Base-by-base conservation (phyloP, 2,329 filamentous ascomycete genomes). In the Geosmithia putterillii region DNA sequence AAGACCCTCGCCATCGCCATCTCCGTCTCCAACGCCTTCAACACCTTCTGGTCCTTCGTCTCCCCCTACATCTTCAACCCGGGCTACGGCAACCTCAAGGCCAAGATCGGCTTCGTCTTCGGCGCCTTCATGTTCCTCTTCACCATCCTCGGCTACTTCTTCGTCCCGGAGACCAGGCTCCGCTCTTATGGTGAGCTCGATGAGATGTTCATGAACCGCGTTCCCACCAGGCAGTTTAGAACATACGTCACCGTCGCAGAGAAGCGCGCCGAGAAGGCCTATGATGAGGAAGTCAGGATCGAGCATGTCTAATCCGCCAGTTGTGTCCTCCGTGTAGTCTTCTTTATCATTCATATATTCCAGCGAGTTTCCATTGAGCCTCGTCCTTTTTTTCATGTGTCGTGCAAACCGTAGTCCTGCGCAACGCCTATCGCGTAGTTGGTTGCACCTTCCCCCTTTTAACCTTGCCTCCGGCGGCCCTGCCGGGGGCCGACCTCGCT, bases 101-200 rank as follows among this genome's bases (percentile, higher is more conserved):
- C 40, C 14, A 48, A 48, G 44, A 45, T 46, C 19, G 46, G 47
- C 20, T 49, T 42, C 46, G 38, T 49, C 18, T 49, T 46, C 35
- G 47, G 46, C 14, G 46, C 39, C 2, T 43, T 47, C 38, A 48
- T 44, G 40, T 23, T 44, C n/a, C 40, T 49, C 34, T 45, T 47
- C 9, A 41, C 42, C 22, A 38, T 48, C 8, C 34, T 47, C 2
- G 42, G 38, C 4, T 48, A 21, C 35, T 42, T 47, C 34, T 47
- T 43, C 38, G 34, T 46, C 3, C 44, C 44, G 10, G 44, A 46
- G 41, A 46, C 41, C 4, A 22, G 28, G 23, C 48, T 51, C 47
- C 45, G 55, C 7, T 54, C 46, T 5, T 55, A 54, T 1, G 55
- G 55, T 36, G 53, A 57, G 43, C n/a, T 57, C 28, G 55, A 57